Evolutionary conservation across 805 yeast genomes (phyloP).

Genomic region (Schwanniomyces vanrijiae): DNA sequence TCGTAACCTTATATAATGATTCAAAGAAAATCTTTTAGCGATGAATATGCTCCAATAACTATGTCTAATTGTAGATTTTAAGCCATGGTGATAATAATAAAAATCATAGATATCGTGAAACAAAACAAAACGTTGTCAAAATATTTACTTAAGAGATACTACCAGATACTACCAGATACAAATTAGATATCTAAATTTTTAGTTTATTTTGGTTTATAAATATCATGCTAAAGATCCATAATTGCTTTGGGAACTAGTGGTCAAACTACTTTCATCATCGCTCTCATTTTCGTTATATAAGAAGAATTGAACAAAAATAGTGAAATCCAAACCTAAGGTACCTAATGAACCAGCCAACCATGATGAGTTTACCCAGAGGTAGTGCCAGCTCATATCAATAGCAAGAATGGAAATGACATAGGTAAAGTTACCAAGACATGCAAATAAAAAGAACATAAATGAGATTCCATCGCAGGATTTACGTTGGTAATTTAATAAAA

Average conservation of each 20-base stretch:
- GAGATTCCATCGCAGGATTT: slow-evolving; percentile 96
- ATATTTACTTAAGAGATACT: too few relatives aligned
- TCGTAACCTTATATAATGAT: too few relatives aligned
- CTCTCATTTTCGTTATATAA: slow-evolving; percentile 50
- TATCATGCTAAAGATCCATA: slow-evolving; percentile 4
- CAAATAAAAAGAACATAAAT: slow-evolving; percentile 89
- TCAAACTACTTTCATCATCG: slow-evolving; percentile 2
- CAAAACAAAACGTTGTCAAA: too few relatives aligned
- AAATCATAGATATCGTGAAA: too few relatives aligned
- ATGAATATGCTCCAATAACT: too few relatives aligned
- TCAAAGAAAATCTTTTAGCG: too few relatives aligned
- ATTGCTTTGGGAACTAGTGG: neutral
- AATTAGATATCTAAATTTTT: neutral
- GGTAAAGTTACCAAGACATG: slow-evolving; percentile 90
- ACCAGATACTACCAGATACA: neutral
- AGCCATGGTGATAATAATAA: too few relatives aligned
- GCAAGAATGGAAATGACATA: slow-evolving; percentile 84
- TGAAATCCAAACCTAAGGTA: slow-evolving; percentile 77
- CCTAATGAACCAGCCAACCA: slow-evolving; percentile 95
- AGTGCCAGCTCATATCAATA: slow-evolving; percentile 67
- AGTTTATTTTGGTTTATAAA: neutral
- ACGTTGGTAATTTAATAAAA: slow-evolving; percentile 76
- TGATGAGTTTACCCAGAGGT: slow-evolving; percentile 77
- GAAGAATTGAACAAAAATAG: slow-evolving; percentile 85
- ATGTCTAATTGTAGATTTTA: too few relatives aligned